phyloP scores from a whole-genome alignment of 345 rosid species.

The Hypericum perforatum region DNA sequence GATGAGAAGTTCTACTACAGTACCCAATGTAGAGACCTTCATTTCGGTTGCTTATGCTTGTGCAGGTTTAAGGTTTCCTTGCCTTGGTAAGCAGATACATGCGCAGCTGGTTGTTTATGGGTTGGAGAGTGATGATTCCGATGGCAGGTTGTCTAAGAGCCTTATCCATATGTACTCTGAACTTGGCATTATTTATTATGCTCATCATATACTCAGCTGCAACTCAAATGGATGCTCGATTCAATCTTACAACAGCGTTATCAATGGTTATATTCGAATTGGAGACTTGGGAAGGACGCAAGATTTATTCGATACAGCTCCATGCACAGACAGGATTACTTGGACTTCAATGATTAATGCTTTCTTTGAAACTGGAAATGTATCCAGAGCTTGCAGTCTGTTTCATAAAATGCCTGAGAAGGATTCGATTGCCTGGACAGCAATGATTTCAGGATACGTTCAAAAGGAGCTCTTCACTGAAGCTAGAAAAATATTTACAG shows the following conservation, averaged over 20 bases:
- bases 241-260: slow-evolving; percentile 36
- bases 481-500: slow-evolving; percentile 27
- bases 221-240: slow-evolving; percentile 16
- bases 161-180: slow-evolving; percentile 63
- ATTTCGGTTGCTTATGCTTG: slow-evolving; percentile 70
- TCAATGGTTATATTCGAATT: slow-evolving; percentile 34
- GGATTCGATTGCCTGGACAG: slow-evolving; percentile 51
- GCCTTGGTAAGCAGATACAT: slow-evolving; percentile 56
- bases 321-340: slow-evolving; percentile 31
- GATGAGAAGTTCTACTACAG: slow-evolving; percentile 16
- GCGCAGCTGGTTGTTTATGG: slow-evolving; percentile 37
- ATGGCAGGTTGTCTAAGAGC: slow-evolving; percentile 55
- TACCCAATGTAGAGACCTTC: slow-evolving; percentile 57
- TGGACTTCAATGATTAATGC: slow-evolving; percentile 54
- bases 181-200: slow-evolving; percentile 44
- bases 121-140: slow-evolving; percentile 36
- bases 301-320: slow-evolving; percentile 29
- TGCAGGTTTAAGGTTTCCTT: slow-evolving; percentile 37
- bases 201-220: slow-evolving; percentile 29
- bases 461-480: slow-evolving; percentile 39
- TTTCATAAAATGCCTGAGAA: slow-evolving; percentile 34
- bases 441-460: slow-evolving; percentile 44
- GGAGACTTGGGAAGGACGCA: slow-evolving; percentile 42
- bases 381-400: slow-evolving; percentile 23
- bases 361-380: slow-evolving; percentile 28